These are phyloP conservation scores for Albifimbria verrucaria DNA, from an alignment of 2,329 filamentous ascomycete species.

Conservation along the genomic window DNA sequence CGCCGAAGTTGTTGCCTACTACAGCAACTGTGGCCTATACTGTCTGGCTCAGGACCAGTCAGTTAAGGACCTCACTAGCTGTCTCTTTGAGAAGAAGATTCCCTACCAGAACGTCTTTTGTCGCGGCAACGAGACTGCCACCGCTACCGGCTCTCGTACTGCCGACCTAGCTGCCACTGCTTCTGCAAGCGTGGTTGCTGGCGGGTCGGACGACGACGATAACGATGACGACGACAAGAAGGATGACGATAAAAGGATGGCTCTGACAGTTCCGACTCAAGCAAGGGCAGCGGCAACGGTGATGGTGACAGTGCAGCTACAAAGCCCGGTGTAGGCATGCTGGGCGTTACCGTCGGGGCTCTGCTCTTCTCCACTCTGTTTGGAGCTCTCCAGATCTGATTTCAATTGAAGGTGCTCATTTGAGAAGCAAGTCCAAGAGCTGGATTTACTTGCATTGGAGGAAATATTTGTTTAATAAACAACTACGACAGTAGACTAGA, in stretches of 20 bases:
- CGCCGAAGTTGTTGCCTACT: slow-evolving; percentile 41
- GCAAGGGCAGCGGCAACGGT: slow-evolving; percentile 5
- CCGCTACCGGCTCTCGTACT: slow-evolving; percentile 32
- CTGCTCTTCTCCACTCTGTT: slow-evolving; percentile 31
- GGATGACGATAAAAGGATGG: slow-evolving; percentile 6
- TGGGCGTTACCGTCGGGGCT: slow-evolving; percentile 31
- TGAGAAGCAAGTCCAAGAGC: background rate
- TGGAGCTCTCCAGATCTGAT: slow-evolving; percentile 21
- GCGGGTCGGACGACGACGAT: slow-evolving; percentile 8
- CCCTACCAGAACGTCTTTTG: slow-evolving; percentile 40
- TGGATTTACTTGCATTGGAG: background rate
- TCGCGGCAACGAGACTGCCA: slow-evolving; percentile 32
- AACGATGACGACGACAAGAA: slow-evolving; percentile 7
- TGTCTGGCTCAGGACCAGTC: slow-evolving; percentile 35
- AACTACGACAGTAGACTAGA: background rate
- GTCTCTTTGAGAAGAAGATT: slow-evolving; percentile 37
- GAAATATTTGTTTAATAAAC: background rate
- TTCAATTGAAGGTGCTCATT: background rate
- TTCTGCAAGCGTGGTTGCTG: slow-evolving; percentile 26
- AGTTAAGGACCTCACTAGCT: slow-evolving; percentile 26
- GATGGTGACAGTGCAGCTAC: slow-evolving; percentile 4
- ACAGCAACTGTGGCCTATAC: slow-evolving; percentile 47
- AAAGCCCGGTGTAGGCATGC: slow-evolving; percentile 22
- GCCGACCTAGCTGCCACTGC: slow-evolving; percentile 25
- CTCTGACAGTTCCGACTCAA: slow-evolving; percentile 1